phyloP scores from a whole-genome alignment of 208 protist genomes.

The Acanthamoeba healyi region DNA sequence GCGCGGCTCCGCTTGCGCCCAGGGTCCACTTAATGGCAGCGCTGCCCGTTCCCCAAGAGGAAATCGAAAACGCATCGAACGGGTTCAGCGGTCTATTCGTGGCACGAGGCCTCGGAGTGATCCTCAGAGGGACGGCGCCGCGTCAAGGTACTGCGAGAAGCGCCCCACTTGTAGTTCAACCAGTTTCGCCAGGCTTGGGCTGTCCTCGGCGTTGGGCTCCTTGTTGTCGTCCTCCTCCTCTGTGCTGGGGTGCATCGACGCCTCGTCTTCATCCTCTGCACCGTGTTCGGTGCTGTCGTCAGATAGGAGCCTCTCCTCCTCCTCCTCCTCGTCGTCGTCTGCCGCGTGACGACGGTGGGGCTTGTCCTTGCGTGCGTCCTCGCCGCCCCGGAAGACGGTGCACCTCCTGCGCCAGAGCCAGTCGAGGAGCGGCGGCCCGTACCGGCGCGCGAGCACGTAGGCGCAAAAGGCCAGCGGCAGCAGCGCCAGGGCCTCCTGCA shows the following conservation, averaged over 20 bases:
- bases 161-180: background rate
- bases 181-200: background rate
- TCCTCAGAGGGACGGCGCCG: too few species aligned
- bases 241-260: background rate
- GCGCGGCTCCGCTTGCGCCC: background rate
- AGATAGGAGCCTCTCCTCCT: background rate
- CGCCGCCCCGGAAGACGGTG: background rate
- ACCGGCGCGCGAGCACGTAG: background rate
- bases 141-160: too few species aligned
- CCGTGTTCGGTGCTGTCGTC: background rate
- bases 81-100: background rate
- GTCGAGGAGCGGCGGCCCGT: background rate
- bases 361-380: background rate
- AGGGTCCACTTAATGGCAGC: too few species aligned
- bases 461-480: constrained; percentile 38
- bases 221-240: too few species aligned
- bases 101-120: background rate
- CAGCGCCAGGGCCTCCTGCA: background rate
- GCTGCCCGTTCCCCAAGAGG: background rate
- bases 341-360: background rate
- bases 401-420: background rate
- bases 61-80: background rate
- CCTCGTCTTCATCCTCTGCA: background rate
- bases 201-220: background rate
- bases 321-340: background rate